phyloP scores from a whole-genome alignment of 129 eudicot species.

The Lonicera japonica region DNA sequence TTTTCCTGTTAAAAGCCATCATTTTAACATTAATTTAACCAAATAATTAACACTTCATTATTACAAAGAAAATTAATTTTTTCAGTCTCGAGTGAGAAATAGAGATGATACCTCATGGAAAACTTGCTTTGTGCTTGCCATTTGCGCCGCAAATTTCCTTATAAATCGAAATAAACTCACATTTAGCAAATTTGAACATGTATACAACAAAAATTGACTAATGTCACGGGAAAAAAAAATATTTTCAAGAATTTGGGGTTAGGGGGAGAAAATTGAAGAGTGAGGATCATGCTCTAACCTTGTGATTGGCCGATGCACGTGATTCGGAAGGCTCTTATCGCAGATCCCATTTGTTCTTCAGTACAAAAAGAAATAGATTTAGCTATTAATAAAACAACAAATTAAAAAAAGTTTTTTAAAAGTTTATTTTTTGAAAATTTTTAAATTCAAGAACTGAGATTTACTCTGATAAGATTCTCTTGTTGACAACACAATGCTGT shows the following conservation, averaged over 20 bases:
- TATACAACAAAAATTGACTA: neutral
- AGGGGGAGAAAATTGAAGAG: neutral
- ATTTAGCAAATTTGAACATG: conserved; percentile 2
- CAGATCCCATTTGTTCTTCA: conserved; percentile 26
- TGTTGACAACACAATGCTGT: conserved; percentile 52
- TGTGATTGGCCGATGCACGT: conserved; percentile 42
- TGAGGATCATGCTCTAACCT: conserved; percentile 23
- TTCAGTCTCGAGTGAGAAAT: neutral
- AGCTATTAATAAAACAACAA: neutral
- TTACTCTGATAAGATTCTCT: conserved; percentile 62
- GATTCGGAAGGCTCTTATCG: conserved; percentile 23
- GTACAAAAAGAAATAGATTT: conserved; percentile 1
- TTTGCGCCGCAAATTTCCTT: conserved; percentile 61
- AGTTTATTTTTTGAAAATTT: too few relatives aligned
- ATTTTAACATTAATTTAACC: neutral
- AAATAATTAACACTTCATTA: neutral
- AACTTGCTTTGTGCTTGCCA: conserved; percentile 34
- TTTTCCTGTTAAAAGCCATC: conserved; percentile 31
- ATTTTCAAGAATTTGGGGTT: neutral
- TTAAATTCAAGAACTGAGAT: neutral
- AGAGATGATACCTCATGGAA: conserved; percentile 31
- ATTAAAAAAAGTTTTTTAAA: too few relatives aligned
- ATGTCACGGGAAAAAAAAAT: too few relatives aligned
- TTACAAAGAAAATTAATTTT: neutral
- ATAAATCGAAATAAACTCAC: conserved; percentile 6